phyloP scores from a whole-genome alignment of 306 rosid genomes.

The Quercus mongolica region DNA sequence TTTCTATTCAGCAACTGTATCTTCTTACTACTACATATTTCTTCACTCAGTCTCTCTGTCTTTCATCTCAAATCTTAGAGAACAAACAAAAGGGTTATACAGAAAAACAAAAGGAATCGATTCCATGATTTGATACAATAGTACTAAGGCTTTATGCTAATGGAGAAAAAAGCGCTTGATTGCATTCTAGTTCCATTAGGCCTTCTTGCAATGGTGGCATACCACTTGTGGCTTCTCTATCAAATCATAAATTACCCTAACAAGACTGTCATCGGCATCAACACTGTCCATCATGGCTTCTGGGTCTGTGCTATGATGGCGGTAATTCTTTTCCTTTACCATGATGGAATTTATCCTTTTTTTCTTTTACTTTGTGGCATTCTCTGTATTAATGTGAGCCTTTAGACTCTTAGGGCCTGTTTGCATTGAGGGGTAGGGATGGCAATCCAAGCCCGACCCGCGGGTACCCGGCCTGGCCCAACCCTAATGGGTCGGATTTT shows the following conservation, averaged over 20 bases:
- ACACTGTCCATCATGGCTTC: conserved; percentile 70
- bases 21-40: no score
- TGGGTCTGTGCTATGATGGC: conserved; percentile 96
- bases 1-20: no score
- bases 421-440: no score
- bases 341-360: neutral
- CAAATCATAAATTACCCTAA: conserved; percentile 54
- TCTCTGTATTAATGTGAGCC: no score
- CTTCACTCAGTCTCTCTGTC: neutral
- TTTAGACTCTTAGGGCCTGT: no score
- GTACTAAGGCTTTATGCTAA: neutral
- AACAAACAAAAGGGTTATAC: neutral
- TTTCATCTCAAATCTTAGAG: neutral
- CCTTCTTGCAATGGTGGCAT: conserved; percentile 45
- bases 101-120: neutral
- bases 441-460: no score
- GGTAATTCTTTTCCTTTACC: conserved; percentile 28
- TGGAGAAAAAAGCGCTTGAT: conserved; percentile 57
- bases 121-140: no score
- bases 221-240: conserved; percentile 73
- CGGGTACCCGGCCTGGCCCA: no score
- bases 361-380: neutral
- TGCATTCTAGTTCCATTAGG: conserved; percentile 56
- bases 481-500: no score
- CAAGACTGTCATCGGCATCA: conserved; percentile 73